A percentile compares a stretch with the other conserved stretches of the same genome.
Conservation (phyloP, 345 rosid genomes). For the Lepidium didymum region DNA sequence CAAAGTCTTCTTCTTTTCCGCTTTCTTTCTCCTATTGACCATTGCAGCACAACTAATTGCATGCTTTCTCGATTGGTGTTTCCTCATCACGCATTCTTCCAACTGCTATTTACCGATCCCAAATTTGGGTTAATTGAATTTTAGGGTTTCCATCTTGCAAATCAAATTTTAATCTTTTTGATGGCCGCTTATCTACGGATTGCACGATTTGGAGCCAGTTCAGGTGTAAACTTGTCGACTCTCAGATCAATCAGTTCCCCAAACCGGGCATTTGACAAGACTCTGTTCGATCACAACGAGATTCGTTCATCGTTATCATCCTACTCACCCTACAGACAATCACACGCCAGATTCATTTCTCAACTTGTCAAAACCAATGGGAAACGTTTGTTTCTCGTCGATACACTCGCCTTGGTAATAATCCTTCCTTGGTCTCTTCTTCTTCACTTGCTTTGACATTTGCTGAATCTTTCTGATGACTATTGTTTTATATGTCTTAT, state of each 20-base stretch:
- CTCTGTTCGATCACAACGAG: slow-evolving; percentile 5
- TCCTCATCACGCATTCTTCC: neutral
- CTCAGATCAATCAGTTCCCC: slow-evolving; percentile 33
- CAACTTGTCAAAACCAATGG: slow-evolving; percentile 56
- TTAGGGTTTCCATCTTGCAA: neutral
- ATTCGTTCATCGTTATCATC: slow-evolving; percentile 13
- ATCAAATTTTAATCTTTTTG: neutral
- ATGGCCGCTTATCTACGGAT: slow-evolving; percentile 47
- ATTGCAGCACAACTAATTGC: neutral
- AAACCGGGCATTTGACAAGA: neutral
- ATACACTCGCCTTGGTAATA: slow-evolving; percentile 77
- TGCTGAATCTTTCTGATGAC: neutral
- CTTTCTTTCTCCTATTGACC: neutral
- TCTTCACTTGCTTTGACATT: neutral
- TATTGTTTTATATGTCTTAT: neutral
- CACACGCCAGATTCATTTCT: slow-evolving; percentile 35
- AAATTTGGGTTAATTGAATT: neutral
- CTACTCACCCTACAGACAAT: slow-evolving; percentile 24
- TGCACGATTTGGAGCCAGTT: slow-evolving; percentile 33
- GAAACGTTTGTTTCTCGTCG: slow-evolving; percentile 70
- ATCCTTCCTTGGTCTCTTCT: neutral
- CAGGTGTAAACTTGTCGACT: slow-evolving; percentile 18
- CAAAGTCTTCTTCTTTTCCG: neutral
- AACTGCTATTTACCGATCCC: neutral
- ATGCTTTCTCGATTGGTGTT: slow-evolving; percentile 8